Percentiles rank a stretch among this genome's conserved stretches.
phyloP scores from a whole-genome alignment of 2,329 filamentous ascomycete genomes.

The Aspergillus clavatus region DNA sequence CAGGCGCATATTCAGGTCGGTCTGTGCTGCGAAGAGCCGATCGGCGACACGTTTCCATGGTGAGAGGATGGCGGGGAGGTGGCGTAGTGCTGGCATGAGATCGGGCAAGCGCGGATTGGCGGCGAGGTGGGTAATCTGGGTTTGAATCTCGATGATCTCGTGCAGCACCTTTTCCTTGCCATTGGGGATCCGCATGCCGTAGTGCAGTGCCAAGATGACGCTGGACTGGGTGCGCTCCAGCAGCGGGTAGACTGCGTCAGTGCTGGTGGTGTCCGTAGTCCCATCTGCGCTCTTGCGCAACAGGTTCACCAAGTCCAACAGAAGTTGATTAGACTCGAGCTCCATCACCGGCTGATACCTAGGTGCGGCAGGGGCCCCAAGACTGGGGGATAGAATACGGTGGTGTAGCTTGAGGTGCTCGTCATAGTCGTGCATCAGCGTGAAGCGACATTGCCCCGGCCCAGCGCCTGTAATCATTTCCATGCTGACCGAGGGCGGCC shows the following conservation, averaged over 20 bases:
- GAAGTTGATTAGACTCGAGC: slow-evolving; percentile 46
- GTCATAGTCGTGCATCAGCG: slow-evolving; percentile 49
- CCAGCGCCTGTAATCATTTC: slow-evolving; percentile 35
- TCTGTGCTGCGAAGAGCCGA: slow-evolving; percentile 19
- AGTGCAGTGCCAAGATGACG: slow-evolving; percentile 50
- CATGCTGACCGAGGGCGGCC: slow-evolving; percentile 34
- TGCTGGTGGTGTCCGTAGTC: slow-evolving; percentile 11
- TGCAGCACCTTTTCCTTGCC: slow-evolving; percentile 43
- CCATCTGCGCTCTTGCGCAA: background rate
- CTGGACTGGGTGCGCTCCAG: slow-evolving; percentile 50
- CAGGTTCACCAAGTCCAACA: slow-evolving; percentile 38
- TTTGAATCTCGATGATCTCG: slow-evolving; percentile 45
- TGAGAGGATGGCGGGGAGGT: slow-evolving; percentile 43
- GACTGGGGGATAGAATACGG: slow-evolving; percentile 45
- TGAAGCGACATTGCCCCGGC: slow-evolving; percentile 19
- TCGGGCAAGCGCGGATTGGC: slow-evolving; percentile 47
- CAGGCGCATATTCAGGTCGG: slow-evolving; percentile 24
- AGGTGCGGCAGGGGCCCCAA: slow-evolving; percentile 44
- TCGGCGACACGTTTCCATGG: slow-evolving; percentile 41
- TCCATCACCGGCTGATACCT: slow-evolving; percentile 50
- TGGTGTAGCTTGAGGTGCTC: slow-evolving; percentile 47
- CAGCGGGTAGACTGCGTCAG: slow-evolving; percentile 42
- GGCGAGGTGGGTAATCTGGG: slow-evolving; percentile 45
- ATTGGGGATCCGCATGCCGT: slow-evolving; percentile 45
- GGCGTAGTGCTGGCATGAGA: slow-evolving; percentile 41